Percentiles rank a stretch among this genome's conserved stretches.
Evolutionary conservation across 371 early-diverging fungal species (phyloP).

Genomic region (Entomophthora muscae): DNA sequence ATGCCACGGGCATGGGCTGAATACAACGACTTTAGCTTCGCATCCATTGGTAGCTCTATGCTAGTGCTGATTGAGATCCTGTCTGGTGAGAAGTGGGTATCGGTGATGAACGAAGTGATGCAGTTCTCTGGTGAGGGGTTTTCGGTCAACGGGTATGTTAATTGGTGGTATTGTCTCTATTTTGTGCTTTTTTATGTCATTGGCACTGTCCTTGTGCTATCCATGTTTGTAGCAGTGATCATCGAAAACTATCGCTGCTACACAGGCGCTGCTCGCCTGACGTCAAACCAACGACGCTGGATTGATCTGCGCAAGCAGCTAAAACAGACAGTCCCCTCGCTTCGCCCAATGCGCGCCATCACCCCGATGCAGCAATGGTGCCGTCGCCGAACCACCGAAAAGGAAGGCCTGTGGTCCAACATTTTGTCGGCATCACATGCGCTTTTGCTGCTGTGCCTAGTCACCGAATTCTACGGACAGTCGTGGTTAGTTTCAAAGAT

Average conservation of each 20-base stretch:
- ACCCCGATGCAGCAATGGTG: constrained; percentile 20
- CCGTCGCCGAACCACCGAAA: constrained; percentile 24
- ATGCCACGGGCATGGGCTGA: constrained; percentile 44
- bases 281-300: constrained; percentile 50
- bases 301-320: constrained; percentile 34
- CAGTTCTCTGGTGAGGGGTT: constrained; percentile 13
- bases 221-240: constrained; percentile 47
- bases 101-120: constrained; percentile 38
- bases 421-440: constrained; percentile 26
- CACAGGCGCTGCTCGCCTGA: constrained; percentile 41
- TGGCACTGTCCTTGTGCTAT: constrained; percentile 39
- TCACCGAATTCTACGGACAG: constrained; percentile 22
- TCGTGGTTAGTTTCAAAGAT: constrained; percentile 15
- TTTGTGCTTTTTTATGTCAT: constrained; percentile 44
- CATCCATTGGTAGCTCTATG: constrained; percentile 34
- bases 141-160: constrained; percentile 13
- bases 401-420: constrained; percentile 22
- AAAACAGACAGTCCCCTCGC: constrained; percentile 25
- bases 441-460: constrained; percentile 29
- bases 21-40: constrained; percentile 45
- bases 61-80: constrained; percentile 42
- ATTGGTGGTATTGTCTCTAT: constrained; percentile 35
- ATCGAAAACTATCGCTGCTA: constrained; percentile 41
- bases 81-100: constrained; percentile 53
- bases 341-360: constrained; percentile 21